Conservation (phyloP, 345 rosid genomes). For the Brassica cretica region DNA sequence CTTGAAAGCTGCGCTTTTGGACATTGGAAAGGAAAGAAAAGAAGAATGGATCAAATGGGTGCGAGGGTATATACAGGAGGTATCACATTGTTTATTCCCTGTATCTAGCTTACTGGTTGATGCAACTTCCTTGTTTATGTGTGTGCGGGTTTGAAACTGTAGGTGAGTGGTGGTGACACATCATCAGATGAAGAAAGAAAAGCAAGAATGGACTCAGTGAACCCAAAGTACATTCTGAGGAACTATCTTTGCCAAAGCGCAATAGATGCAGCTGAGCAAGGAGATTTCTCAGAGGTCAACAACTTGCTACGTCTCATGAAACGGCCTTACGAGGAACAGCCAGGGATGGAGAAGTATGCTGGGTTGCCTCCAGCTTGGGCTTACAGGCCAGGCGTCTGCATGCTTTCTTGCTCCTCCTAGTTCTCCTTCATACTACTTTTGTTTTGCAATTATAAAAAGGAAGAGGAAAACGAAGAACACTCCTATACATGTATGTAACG, state of each 20-base stretch:
- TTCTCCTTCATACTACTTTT: conserved; percentile 8
- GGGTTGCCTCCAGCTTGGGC: conserved; percentile 99
- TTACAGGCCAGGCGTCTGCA: conserved; percentile 91
- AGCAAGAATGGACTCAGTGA: conserved; percentile 74
- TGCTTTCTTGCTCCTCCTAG: conserved; percentile 96
- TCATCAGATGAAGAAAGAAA: conserved; percentile 78
- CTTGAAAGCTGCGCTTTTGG: conserved; percentile 80
- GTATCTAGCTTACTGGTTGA: conserved; percentile 1
- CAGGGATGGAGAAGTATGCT: conserved; percentile 93
- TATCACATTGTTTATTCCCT: conserved; percentile 31
- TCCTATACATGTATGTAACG: conserved; percentile 23
- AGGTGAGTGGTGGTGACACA: conserved; percentile 61
- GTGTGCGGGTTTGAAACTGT: conserved; percentile 25
- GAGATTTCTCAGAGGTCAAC: conserved; percentile 79
- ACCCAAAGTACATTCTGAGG: conserved; percentile 83
- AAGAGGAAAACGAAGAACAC: conserved; percentile 16
- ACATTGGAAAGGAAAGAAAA: conserved; percentile 93
- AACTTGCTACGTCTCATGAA: conserved; percentile 77
- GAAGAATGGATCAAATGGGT: conserved; percentile 96
- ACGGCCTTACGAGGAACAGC: conserved; percentile 84
- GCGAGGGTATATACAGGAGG: conserved; percentile 82
- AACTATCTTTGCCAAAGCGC: conserved; percentile 95
- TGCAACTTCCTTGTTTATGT: conserved; percentile 6
- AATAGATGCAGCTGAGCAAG: conserved; percentile 85
- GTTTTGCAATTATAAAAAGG: conserved; percentile 24